These are phyloP conservation scores for Gardenia jasminoides DNA, from an alignment of 257 asterid species.

Conservation along the genomic window DNA sequence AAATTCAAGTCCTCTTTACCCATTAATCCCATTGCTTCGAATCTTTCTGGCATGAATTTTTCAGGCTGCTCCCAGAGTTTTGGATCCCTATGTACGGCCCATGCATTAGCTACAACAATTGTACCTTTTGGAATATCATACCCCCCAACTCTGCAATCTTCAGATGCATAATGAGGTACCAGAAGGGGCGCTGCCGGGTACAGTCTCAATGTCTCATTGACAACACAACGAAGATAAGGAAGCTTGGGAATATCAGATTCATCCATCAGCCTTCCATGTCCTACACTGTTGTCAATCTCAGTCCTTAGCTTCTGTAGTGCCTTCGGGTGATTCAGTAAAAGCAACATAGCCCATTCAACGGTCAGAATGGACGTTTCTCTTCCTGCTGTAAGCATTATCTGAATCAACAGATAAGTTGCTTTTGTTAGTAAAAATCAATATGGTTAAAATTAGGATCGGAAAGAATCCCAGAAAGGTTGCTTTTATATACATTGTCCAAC, in stretches of 20 bases:
- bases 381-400: conserved; percentile 54
- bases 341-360: conserved; percentile 46
- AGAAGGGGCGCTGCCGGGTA: conserved; percentile 50
- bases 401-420: neutral
- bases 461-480: no score
- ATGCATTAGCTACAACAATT: conserved; percentile 43
- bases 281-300: conserved; percentile 49
- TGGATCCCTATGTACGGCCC: conserved; percentile 59
- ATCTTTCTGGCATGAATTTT: conserved; percentile 49
- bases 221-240: conserved; percentile 44
- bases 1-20: conserved; percentile 25
- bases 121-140: conserved; percentile 41
- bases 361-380: conserved; percentile 45
- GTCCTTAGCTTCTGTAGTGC: conserved; percentile 31
- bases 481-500: no score
- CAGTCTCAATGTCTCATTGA: conserved; percentile 53
- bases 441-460: no score
- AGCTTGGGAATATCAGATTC: conserved; percentile 51
- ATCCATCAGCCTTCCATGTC: conserved; percentile 34
- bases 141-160: conserved; percentile 39
- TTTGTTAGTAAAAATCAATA: no score
- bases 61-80: conserved; percentile 49
- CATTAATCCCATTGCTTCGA: neutral
- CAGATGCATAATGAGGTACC: conserved; percentile 44
- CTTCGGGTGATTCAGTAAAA: conserved; percentile 38